Evolutionary conservation across 1,284 basidiomycete species (phyloP).

Genomic region (Apiotrichum montevideense): DNA sequence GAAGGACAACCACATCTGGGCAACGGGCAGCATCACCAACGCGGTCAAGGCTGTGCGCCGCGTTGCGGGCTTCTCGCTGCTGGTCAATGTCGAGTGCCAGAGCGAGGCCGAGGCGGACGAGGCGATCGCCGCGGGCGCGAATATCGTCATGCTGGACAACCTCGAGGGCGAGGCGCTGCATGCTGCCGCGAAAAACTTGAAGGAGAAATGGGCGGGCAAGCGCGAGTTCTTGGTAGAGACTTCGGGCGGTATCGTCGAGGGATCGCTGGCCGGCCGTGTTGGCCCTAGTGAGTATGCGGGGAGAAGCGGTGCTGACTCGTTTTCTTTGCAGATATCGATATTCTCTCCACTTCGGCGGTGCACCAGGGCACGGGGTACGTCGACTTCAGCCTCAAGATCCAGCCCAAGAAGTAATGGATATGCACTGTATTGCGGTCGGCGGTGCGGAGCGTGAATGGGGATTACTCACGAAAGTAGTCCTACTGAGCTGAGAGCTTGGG

Average conservation of each 20-base stretch:
- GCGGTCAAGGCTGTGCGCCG: conserved; percentile 78
- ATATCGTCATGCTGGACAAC: conserved; percentile 98
- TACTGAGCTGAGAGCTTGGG: too few species aligned
- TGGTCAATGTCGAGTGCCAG: conserved; percentile 91
- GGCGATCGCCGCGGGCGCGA: conserved; percentile 91
- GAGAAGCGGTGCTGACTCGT: neutral
- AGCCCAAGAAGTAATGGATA: conserved; percentile 48
- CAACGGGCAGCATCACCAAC: conserved; percentile 76
- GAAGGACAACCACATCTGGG: conserved; percentile 99
- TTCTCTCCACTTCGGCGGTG: conserved; percentile 83
- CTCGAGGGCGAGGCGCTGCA: conserved; percentile 71
- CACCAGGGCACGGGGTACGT: conserved; percentile 80
- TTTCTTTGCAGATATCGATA: conserved; percentile 68
- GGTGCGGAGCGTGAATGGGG: too few species aligned
- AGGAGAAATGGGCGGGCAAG: conserved; percentile 57
- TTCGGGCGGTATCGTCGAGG: conserved; percentile 85
- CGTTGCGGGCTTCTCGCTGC: conserved; percentile 86
- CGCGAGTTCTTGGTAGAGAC: conserved; percentile 78
- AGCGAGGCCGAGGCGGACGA: conserved; percentile 86
- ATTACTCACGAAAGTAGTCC: too few species aligned
- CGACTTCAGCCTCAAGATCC: conserved; percentile 90
- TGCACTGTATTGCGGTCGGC: too few species aligned
- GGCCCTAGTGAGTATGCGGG: conserved; percentile 27
- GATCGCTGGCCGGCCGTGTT: conserved; percentile 50
- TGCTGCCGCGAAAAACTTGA: conserved; percentile 62